Evolutionary conservation across 495 filamentous ascomycete species (phyloP).

Genomic region (Penicillium paradoxum): DNA sequence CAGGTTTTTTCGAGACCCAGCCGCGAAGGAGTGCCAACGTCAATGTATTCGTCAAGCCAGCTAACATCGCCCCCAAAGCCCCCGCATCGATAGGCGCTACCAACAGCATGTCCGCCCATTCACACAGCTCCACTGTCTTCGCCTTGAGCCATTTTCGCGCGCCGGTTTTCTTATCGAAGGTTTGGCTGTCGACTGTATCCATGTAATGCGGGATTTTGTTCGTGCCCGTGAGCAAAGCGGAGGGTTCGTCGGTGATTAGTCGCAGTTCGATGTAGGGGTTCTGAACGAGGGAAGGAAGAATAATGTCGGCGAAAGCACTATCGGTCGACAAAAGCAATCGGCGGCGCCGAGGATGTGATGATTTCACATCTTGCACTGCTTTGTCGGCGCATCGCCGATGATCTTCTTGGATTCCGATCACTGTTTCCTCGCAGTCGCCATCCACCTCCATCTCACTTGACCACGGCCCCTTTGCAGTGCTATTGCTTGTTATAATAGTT

Average conservation of each 20-base stretch:
- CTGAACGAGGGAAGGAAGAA: conserved; percentile 37
- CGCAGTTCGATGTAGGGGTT: conserved; percentile 41
- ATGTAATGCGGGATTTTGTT: conserved; percentile 46
- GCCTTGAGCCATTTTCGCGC: conserved; percentile 44
- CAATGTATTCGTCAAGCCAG: conserved; percentile 68
- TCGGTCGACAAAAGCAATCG: conserved; percentile 43
- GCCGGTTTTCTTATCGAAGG: conserved; percentile 43
- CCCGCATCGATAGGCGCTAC: conserved; percentile 81
- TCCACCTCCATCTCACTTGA: conserved; percentile 34
- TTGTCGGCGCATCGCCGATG: conserved; percentile 10
- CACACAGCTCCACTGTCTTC: conserved; percentile 65
- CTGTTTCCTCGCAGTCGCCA: conserved; percentile 17
- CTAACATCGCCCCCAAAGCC: conserved; percentile 75
- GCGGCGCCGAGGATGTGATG: conserved; percentile 27
- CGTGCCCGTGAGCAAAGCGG: conserved; percentile 37
- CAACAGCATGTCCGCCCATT: conserved; percentile 83
- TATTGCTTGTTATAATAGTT: conserved; percentile 4
- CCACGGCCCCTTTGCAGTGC: conserved; percentile 13
- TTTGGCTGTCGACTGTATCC: conserved; percentile 43
- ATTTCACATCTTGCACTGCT: conserved; percentile 1
- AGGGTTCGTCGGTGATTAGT: conserved; percentile 45
- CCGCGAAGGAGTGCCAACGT: conserved; percentile 69
- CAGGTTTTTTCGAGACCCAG: conserved; percentile 80
- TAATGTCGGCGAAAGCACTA: conserved; percentile 38
- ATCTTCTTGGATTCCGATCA: conserved; percentile 15